Conservation (phyloP, 805 yeast species). For the Saturnispora saitoi region DNA sequence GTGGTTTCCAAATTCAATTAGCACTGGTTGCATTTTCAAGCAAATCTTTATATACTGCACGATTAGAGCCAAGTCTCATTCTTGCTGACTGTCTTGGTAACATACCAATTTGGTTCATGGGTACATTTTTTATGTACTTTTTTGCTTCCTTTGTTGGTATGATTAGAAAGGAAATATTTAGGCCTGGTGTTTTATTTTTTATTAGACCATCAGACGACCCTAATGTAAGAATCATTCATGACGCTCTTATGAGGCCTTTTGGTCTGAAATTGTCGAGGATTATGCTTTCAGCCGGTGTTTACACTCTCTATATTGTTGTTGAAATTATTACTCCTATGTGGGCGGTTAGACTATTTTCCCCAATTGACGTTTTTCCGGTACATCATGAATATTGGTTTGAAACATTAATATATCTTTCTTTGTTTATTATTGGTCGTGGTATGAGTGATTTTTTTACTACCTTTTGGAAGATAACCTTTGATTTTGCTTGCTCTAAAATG, state of each 20-base stretch:
- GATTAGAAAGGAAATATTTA: slow-evolving; percentile 60
- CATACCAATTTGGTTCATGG: slow-evolving; percentile 47
- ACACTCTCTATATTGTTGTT: slow-evolving; percentile 58
- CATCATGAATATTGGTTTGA: slow-evolving; percentile 6
- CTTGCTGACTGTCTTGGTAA: not conserved
- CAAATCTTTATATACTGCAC: slow-evolving; percentile 11
- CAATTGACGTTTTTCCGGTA: slow-evolving; percentile 25
- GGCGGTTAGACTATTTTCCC: slow-evolving; percentile 31
- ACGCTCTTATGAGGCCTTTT: slow-evolving; percentile 75
- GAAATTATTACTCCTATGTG: slow-evolving; percentile 69
- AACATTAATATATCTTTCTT: slow-evolving; percentile 4
- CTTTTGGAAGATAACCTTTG: slow-evolving; percentile 54
- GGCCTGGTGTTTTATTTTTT: slow-evolving; percentile 87
- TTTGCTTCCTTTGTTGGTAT: slow-evolving; percentile 83
- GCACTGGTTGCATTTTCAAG: slow-evolving; percentile 52
- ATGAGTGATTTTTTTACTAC: slow-evolving; percentile 2
- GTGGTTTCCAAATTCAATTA: slow-evolving; percentile 71
- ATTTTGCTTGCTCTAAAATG: slow-evolving; percentile 43
- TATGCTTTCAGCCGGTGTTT: slow-evolving; percentile 62
- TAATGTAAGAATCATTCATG: slow-evolving; percentile 75
- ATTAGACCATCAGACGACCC: slow-evolving; percentile 94
- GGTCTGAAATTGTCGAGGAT: slow-evolving; percentile 65
- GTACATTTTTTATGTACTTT: slow-evolving; percentile 79
- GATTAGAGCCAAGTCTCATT: slow-evolving; percentile 5
- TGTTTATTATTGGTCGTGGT: slow-evolving; percentile 7